Conservation (phyloP, 495 filamentous ascomycete genomes). For the Hypomontagnella monticulosa region DNA sequence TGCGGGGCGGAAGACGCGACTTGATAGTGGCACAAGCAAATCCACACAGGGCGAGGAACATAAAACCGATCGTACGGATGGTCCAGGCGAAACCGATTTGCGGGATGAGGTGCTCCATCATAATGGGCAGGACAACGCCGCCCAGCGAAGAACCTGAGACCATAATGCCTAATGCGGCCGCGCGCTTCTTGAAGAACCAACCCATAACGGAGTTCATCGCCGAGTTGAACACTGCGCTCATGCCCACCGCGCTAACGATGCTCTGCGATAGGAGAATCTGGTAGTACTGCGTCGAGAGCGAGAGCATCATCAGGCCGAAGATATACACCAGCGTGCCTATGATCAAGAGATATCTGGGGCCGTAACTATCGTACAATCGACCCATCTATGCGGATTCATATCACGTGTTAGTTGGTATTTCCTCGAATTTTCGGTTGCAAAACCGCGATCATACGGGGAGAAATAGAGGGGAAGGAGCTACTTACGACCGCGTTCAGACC, state of each 20-base stretch:
- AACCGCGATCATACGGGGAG: conserved; percentile 13
- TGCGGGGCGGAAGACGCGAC: conserved; percentile 68
- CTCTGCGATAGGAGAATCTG: conserved; percentile 71
- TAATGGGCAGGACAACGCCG: conserved; percentile 75
- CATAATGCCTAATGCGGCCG: conserved; percentile 74
- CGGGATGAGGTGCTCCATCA: conserved; percentile 71
- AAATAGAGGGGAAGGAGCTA: conserved; percentile 41
- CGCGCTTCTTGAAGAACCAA: conserved; percentile 74
- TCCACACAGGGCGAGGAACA: conserved; percentile 70
- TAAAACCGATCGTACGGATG: conserved; percentile 73
- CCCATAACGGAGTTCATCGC: conserved; percentile 66
- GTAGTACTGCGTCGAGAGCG: conserved; percentile 68
- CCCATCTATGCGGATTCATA: conserved; percentile 55
- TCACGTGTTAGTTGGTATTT: neutral
- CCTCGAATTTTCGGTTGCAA: conserved; percentile 26
- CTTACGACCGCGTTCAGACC: conserved; percentile 60
- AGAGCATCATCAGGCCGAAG: conserved; percentile 80
- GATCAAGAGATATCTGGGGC: conserved; percentile 69
- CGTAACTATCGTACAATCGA: conserved; percentile 73
- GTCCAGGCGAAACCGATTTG: conserved; percentile 77
- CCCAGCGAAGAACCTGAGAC: conserved; percentile 73
- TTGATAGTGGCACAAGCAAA: conserved; percentile 71
- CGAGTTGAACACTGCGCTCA: conserved; percentile 70
- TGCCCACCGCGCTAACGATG: conserved; percentile 64
- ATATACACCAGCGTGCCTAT: conserved; percentile 69